phyloP scores from a whole-genome alignment of 371 early-diverging fungal genomes.

The Lichtheimia ornata region DNA sequence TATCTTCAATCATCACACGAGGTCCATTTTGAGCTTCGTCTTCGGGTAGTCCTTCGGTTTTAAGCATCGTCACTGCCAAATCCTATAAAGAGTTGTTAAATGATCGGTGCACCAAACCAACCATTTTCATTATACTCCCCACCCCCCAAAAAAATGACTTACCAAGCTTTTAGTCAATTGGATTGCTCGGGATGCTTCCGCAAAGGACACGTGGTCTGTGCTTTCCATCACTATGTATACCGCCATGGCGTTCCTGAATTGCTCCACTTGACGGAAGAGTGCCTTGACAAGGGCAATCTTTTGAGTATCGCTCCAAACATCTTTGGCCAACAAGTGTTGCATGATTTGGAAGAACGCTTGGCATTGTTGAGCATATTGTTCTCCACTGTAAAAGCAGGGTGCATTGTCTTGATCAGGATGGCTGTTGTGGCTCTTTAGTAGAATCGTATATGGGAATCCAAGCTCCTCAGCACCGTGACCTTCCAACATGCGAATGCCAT shows the following conservation, averaged over 20 bases:
- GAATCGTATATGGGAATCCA: slow-evolving; percentile 47
- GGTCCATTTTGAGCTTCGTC: slow-evolving; percentile 16
- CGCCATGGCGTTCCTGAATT: slow-evolving; percentile 38
- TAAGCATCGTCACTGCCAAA: slow-evolving; percentile 37
- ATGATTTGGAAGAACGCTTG: slow-evolving; percentile 56
- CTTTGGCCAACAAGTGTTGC: slow-evolving; percentile 56
- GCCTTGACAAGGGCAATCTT: slow-evolving; percentile 56
- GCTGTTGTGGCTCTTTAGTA: slow-evolving; percentile 28
- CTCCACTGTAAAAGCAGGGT: neutral
- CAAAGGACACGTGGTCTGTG: slow-evolving; percentile 41
- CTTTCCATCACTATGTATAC: slow-evolving; percentile 57
- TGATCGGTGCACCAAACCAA: neutral
- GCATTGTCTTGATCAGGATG: slow-evolving; percentile 5
- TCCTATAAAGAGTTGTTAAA: slow-evolving; percentile 21
- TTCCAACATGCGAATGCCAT: slow-evolving; percentile 40
- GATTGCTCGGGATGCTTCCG: slow-evolving; percentile 47
- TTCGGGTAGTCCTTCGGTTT: slow-evolving; percentile 37
- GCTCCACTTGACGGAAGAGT: slow-evolving; percentile 49
- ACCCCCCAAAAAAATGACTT: slow-evolving; percentile 15
- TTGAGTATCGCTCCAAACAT: slow-evolving; percentile 43
- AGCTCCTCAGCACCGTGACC: slow-evolving; percentile 28
- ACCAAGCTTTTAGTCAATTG: slow-evolving; percentile 38
- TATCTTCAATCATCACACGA: slow-evolving; percentile 38
- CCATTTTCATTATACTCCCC: neutral
- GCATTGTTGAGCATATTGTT: slow-evolving; percentile 41